These are phyloP conservation scores for Ambrosiella beaveri DNA, from an alignment of 2,329 filamentous ascomycete genomes.

Conservation along the genomic window DNA sequence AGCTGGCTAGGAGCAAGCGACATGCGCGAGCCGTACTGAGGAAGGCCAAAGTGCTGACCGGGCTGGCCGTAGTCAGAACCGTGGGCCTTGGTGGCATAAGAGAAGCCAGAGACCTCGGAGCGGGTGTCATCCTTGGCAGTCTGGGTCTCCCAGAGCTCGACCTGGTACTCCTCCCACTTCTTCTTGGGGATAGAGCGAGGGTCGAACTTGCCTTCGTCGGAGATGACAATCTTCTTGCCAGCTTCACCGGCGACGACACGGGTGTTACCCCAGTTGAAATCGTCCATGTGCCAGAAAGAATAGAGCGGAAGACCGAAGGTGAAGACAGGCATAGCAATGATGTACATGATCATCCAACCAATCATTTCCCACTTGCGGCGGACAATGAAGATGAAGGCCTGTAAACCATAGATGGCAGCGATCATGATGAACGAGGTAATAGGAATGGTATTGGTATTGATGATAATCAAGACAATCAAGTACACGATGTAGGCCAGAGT, in stretches of 20 bases:
- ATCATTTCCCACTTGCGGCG: constrained; percentile 99
- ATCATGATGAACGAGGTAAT: constrained; percentile 79
- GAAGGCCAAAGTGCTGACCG: constrained; percentile 17
- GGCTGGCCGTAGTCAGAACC: constrained; percentile 57
- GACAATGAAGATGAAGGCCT: constrained; percentile 91
- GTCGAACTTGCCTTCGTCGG: constrained; percentile 96
- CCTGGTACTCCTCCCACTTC: constrained; percentile 98
- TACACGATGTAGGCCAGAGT: constrained; percentile 81
- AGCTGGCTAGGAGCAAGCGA: constrained; percentile 65
- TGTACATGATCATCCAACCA: constrained; percentile 96
- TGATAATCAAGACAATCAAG: constrained; percentile 57
- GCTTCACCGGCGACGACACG: constrained; percentile 90
- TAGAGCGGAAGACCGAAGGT: constrained; percentile 80
- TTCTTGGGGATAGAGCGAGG: constrained; percentile 84
- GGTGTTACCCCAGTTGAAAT: constrained; percentile 98
- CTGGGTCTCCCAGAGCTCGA: constrained; percentile 91
- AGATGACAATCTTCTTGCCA: constrained; percentile 80
- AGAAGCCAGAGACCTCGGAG: constrained; percentile 84
- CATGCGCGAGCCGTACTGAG: constrained; percentile 44
- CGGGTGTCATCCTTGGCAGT: constrained; percentile 63
- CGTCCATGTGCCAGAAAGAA: constrained; percentile 98
- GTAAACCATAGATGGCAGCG: constrained; percentile 90
- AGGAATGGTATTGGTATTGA: constrained; percentile 49
- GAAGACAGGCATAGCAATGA: constrained; percentile 81
- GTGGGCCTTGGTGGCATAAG: constrained; percentile 74